Percentiles rank a stretch among this genome's conserved stretches.
Evolutionary conservation across 2,329 filamentous ascomycete species (phyloP).

Genomic region (Claviceps humidiphila): DNA sequence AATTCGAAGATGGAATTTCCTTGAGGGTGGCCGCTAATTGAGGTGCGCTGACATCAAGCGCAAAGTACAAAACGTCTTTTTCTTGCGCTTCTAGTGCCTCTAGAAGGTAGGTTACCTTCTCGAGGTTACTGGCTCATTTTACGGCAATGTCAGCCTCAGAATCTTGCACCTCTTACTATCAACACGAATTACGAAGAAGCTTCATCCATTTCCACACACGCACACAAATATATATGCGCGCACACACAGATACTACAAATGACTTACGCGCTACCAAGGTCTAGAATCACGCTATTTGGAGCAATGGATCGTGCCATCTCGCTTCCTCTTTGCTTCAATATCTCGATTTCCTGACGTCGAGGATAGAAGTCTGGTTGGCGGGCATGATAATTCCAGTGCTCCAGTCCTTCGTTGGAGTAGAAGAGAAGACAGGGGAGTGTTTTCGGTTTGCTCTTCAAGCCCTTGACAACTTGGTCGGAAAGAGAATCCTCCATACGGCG

Average conservation of each 20-base stretch:
- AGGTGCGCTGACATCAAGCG: background rate
- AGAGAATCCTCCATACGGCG: background rate
- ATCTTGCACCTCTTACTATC: too few species aligned
- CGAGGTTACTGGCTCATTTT: background rate
- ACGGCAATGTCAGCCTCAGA: background rate
- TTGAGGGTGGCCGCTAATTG: background rate
- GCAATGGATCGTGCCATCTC: background rate
- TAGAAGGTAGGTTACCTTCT: background rate
- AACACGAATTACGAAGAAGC: too few species aligned
- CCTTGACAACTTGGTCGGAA: background rate
- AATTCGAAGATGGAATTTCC: background rate
- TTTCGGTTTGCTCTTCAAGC: background rate
- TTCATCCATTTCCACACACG: too few species aligned
- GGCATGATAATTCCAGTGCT: constrained; percentile 1
- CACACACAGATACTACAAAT: too few species aligned
- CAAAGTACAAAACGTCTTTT: background rate
- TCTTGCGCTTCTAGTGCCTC: background rate
- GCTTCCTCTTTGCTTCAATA: background rate
- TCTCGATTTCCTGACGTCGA: background rate
- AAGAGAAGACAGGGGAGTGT: background rate
- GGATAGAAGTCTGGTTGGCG: constrained; percentile 3
- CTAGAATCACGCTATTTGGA: background rate
- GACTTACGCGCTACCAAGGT: constrained; percentile 1
- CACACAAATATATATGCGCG: too few species aligned
- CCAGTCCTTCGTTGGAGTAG: constrained; percentile 1